A percentile compares a stretch with the other conserved stretches of the same genome.
Evolutionary conservation across 1,139 yeast genomes (phyloP).

Genomic region (Candida sp.): DNA sequence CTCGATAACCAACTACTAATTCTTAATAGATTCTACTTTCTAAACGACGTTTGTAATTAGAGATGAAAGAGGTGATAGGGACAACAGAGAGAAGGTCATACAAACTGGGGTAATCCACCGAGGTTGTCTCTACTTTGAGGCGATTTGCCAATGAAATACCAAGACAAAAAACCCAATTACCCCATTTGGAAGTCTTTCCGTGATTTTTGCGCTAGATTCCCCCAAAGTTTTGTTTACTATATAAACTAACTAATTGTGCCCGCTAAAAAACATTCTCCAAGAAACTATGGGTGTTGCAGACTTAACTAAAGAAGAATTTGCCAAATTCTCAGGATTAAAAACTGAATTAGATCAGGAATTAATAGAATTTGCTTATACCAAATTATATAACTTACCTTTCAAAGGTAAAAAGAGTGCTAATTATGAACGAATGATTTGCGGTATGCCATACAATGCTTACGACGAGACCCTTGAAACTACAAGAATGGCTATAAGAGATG

Average conservation of each 20-base stretch:
- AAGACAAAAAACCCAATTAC: background rate
- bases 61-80: too few species aligned
- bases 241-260: too few species aligned
- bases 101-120: too few species aligned
- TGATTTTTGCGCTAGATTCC: background rate
- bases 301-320: constrained; percentile 10
- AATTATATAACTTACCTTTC: constrained; percentile 38
- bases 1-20: background rate
- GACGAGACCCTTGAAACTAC: constrained; percentile 8
- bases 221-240: background rate
- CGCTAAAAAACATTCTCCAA: too few species aligned
- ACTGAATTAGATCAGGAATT: constrained; percentile 29
- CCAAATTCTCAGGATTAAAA: constrained; percentile 10
- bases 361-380: constrained; percentile 38
- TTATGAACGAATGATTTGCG: constrained; percentile 39
- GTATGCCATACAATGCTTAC: constrained; percentile 11
- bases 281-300: background rate
- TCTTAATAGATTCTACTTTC: too few species aligned
- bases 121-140: too few species aligned
- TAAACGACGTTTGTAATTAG: too few species aligned
- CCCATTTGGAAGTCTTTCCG: background rate
- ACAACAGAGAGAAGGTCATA: too few species aligned
- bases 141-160: background rate
- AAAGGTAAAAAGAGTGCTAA: constrained; percentile 24
- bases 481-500: constrained; percentile 10